A percentile compares a stretch with the other conserved stretches of the same genome.
Conservation (phyloP, 2,329 filamentous ascomycete species). For the Bertia moriformis region DNA sequence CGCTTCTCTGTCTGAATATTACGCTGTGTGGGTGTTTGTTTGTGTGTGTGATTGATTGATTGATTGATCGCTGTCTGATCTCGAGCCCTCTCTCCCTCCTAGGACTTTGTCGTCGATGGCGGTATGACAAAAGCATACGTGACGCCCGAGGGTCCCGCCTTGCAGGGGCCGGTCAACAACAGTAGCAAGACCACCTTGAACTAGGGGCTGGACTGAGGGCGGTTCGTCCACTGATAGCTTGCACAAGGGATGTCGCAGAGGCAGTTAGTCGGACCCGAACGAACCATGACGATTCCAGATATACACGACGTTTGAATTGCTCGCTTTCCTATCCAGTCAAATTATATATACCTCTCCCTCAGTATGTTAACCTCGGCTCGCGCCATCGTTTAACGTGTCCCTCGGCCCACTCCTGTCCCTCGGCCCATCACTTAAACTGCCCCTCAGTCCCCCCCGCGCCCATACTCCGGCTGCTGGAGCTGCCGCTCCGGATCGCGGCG, state of each 20-base stretch:
- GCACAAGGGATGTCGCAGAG: too few species aligned
- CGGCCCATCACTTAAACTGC: slow-evolving; percentile 34
- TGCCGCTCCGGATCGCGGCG: slow-evolving; percentile 80
- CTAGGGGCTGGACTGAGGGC: slow-evolving; percentile 19
- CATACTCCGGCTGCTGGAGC: slow-evolving; percentile 81
- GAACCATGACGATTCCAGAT: neutral
- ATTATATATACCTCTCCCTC: too few species aligned
- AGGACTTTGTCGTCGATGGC: slow-evolving; percentile 88
- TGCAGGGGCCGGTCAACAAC: slow-evolving; percentile 42
- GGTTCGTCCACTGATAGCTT: too few species aligned
- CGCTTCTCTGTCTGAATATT: too few species aligned
- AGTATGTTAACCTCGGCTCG: too few species aligned
- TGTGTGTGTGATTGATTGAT: too few species aligned
- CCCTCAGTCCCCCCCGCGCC: slow-evolving; percentile 84
- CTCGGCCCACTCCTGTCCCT: too few species aligned
- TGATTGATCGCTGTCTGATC: too few species aligned
- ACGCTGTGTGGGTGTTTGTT: too few species aligned
- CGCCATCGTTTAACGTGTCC: too few species aligned
- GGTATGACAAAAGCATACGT: slow-evolving; percentile 90
- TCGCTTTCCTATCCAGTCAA: too few species aligned
- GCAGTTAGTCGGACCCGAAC: too few species aligned
- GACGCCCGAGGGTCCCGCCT: slow-evolving; percentile 44
- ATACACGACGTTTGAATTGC: neutral
- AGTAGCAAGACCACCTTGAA: slow-evolving; percentile 34
- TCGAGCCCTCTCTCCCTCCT: neutral